Base-by-base conservation (phyloP, 768 basidiomycete species). In the Trametes sanguinea region DNA sequence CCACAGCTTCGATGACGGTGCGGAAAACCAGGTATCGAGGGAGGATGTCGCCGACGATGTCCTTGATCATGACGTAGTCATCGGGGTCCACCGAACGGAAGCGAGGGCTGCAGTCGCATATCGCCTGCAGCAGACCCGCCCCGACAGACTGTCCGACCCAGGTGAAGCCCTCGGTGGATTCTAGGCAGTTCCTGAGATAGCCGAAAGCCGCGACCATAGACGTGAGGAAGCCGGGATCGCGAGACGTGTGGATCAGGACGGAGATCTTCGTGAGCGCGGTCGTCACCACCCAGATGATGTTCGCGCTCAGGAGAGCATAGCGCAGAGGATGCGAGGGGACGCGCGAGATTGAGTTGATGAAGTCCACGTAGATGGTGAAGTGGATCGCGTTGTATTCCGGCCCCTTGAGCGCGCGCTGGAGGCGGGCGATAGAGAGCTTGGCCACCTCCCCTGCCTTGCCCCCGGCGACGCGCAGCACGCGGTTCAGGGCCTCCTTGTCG, bases 21-120 rank as follows among this genome's bases (percentile, higher is more conserved):
- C 75, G 71, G 61, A 77, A 78, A 3, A 77, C 74, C n/a, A 77
- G 69, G 56, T 78, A 78, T 40, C 66, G 69, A 3, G 75, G 73
- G 4, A 78, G 62, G 40, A 74, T 71, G 33, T 70, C 54, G 11
- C 60, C 62, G 11, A 78, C 43, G 29, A 76, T 62, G 2, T 55
- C 59, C 11, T 67, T 52, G 39, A 76, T 65, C 71, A 76, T 74
- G 2, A 67, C 65, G 16, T 61, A 63, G 51, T 77, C 76, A 22
- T 75, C 72, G n/a, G 60, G 63, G 43, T 70, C 68, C 13, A 76
- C 45, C 39, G 60, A 67, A 11, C 53, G 35, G 57, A 74, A 74
- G 42, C 68, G 62, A 9, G 72, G 73, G 54, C 69, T 69, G 40
- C 68, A 68, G 37, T 72, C 71, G 13, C 69, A 67, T 45, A 73